Evolutionary conservation across 2,329 filamentous ascomycete genomes (phyloP), one percentile per base, ranked within the genome.

Genomic region (Neofusicoccum parvum): DNA sequence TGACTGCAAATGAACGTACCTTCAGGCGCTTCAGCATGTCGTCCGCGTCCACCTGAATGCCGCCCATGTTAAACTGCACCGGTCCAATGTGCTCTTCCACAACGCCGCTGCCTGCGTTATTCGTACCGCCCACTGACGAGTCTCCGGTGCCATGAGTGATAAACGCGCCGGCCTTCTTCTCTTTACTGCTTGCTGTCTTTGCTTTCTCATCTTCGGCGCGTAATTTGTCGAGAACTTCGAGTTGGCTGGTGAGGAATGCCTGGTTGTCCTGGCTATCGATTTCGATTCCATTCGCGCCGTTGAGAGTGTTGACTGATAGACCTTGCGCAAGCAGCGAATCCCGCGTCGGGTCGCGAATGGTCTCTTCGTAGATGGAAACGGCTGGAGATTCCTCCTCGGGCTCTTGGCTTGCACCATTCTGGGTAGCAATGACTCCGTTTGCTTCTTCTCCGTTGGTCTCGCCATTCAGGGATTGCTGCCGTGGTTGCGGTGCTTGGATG

Each of bases 61-160:
- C 95, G 48, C 95, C 95, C 86, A 99, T 95, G 76, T 99, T 99
- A 81, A 98, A 97, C 74, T 97, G 93, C 69, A 97, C 93, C 0
- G 94, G 93, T 0, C 94, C 94, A 72, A 97, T 96, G 72, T 96
- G 93, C 66, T 79, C 76, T 64, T 80, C 77, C 4, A 80, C 76
- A 11, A 79, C 74, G n/a, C 76, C 75, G 46, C 75, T 76, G 2
- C 69, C 68, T 39, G 63, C 54, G 20, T 49, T 45, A 54, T 58
- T 49, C 5, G 54, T 65, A 20, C 54, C 64, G 7, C 39, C 34
- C 12, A 54, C 46, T 2, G 51, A 50, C 2, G 46, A 56, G 23
- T 65, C 36, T 59, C 63, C 63, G 1, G 46, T 65, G 32, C 53
- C 63, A 34, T 65, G 56, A 4, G 60, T 56, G 27, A 58, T 41